Base-by-base conservation (phyloP, 371 early-diverging fungal species). In the Apophysomyces ossiformis region DNA sequence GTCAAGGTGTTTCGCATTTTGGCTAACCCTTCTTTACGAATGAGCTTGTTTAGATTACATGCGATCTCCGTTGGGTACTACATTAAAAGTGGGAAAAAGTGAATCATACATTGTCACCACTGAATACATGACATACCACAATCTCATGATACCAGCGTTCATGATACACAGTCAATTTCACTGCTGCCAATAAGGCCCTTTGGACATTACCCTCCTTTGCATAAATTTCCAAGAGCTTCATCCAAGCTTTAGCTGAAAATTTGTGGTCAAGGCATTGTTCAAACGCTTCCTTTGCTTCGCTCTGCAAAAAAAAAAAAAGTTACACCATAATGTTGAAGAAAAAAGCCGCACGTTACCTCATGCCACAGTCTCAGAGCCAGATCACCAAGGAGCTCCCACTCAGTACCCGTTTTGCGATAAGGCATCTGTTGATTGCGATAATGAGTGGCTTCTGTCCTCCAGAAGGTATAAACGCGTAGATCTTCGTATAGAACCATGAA, bases 401-500 rank as follows among this genome's bases (percentile, higher is more conserved):
- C 98, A 9, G 94, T 90, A 54, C 92, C 94, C 16, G 96, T 93
- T 75, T 95, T 95, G 39, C 94, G 90, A 70, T 93, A 93, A 37
- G 92, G 82, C 72, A 92, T 79, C 46, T 90, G 90, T 68, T 92
- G 90, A 8, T 87, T 86, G 15, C 88, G 88, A 44, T 87, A 81
- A 59, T 84, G 87, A 35, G 85, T 73, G 62, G 90, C 82, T 66
- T 92, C 91, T 5, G 93, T 85, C 63, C 90, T 77, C 91, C 92
- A 93, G 66, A 89, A 87, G 1, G 97, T 95, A 76, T 96, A 98
- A 18, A 94, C 90, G 37, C 98, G 91, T 60, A 98, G 82, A 71
- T 98, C 98, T 73, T 95, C 97, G 67, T 96, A 99, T 45, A 99
- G 78, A 4, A 98, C 95, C 97, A 97, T 96, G 65, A 98, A 97